phyloP scores from a whole-genome alignment of 2,329 filamentous ascomycete species.

The Calycina herbarum region DNA sequence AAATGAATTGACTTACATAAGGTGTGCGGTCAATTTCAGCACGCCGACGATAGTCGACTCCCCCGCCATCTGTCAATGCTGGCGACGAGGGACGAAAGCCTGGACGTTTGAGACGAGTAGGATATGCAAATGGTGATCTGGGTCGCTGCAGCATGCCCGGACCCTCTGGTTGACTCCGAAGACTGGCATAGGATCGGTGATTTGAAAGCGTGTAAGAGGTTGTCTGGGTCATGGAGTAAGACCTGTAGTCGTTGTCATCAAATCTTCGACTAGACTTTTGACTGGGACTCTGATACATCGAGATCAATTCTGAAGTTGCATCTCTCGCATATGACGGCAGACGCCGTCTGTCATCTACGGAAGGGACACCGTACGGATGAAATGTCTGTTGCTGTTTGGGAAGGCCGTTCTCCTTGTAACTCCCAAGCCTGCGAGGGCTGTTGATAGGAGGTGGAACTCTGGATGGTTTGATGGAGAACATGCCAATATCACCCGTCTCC shows the following conservation, averaged over 20 bases:
- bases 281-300: slow-evolving; percentile 55
- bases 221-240: slow-evolving; percentile 55
- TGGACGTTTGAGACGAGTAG: slow-evolving; percentile 55
- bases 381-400: slow-evolving; percentile 26
- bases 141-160: slow-evolving; percentile 48
- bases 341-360: slow-evolving; percentile 45
- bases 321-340: slow-evolving; percentile 49
- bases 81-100: slow-evolving; percentile 42
- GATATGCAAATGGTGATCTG: slow-evolving; percentile 59
- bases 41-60: slow-evolving; percentile 36
- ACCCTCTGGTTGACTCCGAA: slow-evolving; percentile 49
- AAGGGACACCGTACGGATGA: slow-evolving; percentile 30
- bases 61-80: slow-evolving; percentile 37
- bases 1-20: slow-evolving; percentile 29
- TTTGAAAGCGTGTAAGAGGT: slow-evolving; percentile 46
- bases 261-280: slow-evolving; percentile 46
- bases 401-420: slow-evolving; percentile 23
- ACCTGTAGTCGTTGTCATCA: slow-evolving; percentile 49
- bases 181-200: slow-evolving; percentile 48
- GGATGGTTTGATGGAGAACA: slow-evolving; percentile 55
- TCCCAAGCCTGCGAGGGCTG: slow-evolving; percentile 27
- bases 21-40: slow-evolving; percentile 36
- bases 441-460: slow-evolving; percentile 32
- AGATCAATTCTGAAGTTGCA: slow-evolving; percentile 55
- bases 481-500: slow-evolving; percentile 64